Evolutionary conservation across 1,139 yeast genomes (phyloP).

Genomic region (Candida albicans): DNA sequence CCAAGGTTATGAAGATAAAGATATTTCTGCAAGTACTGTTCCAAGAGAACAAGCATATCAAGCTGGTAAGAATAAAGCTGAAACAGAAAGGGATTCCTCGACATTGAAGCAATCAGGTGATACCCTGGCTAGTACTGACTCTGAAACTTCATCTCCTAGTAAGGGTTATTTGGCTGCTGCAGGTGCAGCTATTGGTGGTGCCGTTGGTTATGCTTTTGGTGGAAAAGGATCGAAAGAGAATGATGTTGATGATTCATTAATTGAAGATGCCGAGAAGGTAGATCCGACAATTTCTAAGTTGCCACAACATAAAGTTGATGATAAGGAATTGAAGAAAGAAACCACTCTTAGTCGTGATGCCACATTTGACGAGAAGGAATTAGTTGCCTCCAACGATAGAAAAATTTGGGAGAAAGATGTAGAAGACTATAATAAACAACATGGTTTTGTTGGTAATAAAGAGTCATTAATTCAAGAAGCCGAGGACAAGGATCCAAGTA

Average conservation of each 20-base stretch:
- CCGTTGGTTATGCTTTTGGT: constrained; percentile 11
- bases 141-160: neutral
- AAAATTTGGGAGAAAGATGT: constrained; percentile 23
- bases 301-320: constrained; percentile 4
- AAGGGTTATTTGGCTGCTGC: constrained; percentile 8
- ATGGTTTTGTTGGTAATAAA: constrained; percentile 18
- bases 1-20: too few species aligned
- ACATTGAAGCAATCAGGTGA: too few species aligned
- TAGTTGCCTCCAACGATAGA: constrained; percentile 10
- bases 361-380: constrained; percentile 1
- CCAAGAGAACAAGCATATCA: too few species aligned
- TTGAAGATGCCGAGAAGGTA: constrained; percentile 18
- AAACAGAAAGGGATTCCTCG: too few species aligned
- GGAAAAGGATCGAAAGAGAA: constrained; percentile 10
- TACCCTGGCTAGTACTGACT: neutral
- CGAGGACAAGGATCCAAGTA: constrained; percentile 22
- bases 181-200: constrained; percentile 14
- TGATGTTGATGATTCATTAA: constrained; percentile 19
- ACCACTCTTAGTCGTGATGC: constrained; percentile 1
- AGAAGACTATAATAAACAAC: constrained; percentile 29
- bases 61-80: too few species aligned
- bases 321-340: constrained; percentile 1
- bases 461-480: too few species aligned
- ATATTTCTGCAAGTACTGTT: too few species aligned
- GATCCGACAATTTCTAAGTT: constrained; percentile 1